These are phyloP conservation scores for Schoenoplectus triqueter DNA, from an alignment of 202 grass and related monocot species.

Conservation along the genomic window DNA sequence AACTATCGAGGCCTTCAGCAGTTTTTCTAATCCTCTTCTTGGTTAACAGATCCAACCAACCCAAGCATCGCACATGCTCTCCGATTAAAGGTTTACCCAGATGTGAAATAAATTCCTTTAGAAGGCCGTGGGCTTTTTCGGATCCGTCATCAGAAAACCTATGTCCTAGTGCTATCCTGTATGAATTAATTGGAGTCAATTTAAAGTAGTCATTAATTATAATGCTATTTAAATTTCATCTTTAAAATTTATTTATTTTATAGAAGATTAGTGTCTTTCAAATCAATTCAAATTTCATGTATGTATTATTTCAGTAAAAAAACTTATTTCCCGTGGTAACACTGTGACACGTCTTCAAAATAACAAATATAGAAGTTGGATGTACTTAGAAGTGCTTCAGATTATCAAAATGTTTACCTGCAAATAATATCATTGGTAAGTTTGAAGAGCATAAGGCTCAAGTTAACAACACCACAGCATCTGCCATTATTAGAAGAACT, in stretches of 20 bases:
- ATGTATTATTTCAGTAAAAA: too few species aligned
- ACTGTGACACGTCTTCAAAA: not conserved
- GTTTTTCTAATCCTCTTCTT: slow-evolving; percentile 40
- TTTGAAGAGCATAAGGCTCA: not conserved
- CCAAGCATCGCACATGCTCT: slow-evolving; percentile 48
- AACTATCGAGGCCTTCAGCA: slow-evolving; percentile 31
- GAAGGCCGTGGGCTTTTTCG: not conserved
- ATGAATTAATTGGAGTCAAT: not conserved
- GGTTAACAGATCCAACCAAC: slow-evolving; percentile 57
- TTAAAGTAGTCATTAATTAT: not conserved
- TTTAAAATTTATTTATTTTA: too few species aligned
- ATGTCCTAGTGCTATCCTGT: slow-evolving; percentile 40
- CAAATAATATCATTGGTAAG: slow-evolving; percentile 47
- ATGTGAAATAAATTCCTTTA: not conserved
- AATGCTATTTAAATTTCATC: too few species aligned
- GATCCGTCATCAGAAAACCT: slow-evolving; percentile 22
- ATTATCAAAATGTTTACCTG: not conserved
- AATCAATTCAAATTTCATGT: too few species aligned
- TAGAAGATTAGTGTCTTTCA: too few species aligned
- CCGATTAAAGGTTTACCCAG: slow-evolving; percentile 36
- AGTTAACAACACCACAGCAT: not conserved
- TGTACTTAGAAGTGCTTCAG: not conserved
- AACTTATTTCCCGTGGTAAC: not conserved
- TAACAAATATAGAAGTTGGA: not conserved
- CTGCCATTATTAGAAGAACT: not conserved